Percentiles rank a stretch among this genome's conserved stretches.
Evolutionary conservation across 139 green algal genomes (phyloP).

Genomic region (Edaphochlamys debaryana): DNA sequence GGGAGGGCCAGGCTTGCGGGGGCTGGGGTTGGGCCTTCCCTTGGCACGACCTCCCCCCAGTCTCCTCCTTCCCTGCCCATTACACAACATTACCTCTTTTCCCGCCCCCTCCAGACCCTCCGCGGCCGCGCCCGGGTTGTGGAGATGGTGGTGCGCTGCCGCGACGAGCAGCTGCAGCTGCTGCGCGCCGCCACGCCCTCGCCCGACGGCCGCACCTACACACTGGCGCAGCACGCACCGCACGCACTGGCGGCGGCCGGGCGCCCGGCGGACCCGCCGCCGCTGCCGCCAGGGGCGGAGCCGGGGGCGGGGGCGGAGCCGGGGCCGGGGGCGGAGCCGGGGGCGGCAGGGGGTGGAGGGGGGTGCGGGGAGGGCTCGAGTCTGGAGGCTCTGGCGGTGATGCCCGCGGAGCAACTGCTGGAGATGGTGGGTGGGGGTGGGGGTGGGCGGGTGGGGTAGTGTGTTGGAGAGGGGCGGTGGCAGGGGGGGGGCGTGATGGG

Average conservation of each 20-base stretch:
- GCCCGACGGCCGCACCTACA: background rate
- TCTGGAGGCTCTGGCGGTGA: background rate
- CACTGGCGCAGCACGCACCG: background rate
- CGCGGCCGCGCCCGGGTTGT: conserved; percentile 5
- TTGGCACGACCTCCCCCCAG: too few species aligned
- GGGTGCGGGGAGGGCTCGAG: background rate
- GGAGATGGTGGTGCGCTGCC: conserved; percentile 5
- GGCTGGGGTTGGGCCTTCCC: too few species aligned
- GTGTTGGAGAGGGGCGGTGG: too few species aligned
- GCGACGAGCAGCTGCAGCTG: conserved; percentile 21
- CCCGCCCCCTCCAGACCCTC: background rate
- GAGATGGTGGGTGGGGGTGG: conserved; percentile 1
- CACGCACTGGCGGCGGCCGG: background rate
- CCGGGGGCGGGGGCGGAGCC: background rate
- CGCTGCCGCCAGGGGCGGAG: background rate
- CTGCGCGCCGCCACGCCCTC: background rate
- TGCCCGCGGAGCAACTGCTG: conserved; percentile 1
- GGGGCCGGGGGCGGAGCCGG: background rate
- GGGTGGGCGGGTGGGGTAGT: too few species aligned
- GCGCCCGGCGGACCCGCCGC: background rate
- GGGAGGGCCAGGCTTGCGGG: too few species aligned
- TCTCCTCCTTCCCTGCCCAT: too few species aligned
- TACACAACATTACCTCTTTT: too few species aligned
- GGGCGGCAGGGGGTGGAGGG: background rate
- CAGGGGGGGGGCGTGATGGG: too few species aligned